Evolutionary conservation across 2,329 filamentous ascomycete species (phyloP), one percentile per base, ranked within the genome.

Genomic region (Sporothrix pseudoabietina): DNA sequence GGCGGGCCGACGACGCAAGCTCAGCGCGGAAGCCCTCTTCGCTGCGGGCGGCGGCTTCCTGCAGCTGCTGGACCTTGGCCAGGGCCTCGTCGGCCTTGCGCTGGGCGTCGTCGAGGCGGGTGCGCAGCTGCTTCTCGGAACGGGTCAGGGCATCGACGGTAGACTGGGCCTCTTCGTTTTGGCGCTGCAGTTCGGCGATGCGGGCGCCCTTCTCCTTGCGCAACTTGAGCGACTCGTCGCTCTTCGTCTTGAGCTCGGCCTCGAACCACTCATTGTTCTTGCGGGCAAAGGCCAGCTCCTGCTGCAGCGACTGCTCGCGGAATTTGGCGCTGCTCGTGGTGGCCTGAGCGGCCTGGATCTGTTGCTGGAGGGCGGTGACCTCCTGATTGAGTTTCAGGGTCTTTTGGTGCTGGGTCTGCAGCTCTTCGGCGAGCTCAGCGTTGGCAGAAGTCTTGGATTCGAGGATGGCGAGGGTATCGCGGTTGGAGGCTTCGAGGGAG

Each of bases 211-310:
- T 98, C 80, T 99, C 96, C 80, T 97, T 98, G 76, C 96, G 90
- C 82, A 92, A 95, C 79, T 94, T 97, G 77, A 95, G 88, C 66
- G 94, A 90, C 80, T 99, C 96, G 9, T 91, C 89, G 75, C 89
- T 91, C 83, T 97, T 97, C 0, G 93, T 94, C 84, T 97, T 95
- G 30, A 98, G 87, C 81, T 99, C 96, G 57, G 87, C 90, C 79
- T 98, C 94, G 72, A 96, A 91, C 92, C 94, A 99, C 78, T 98
- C 95, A 76, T 93, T 93, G 83, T 94, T 97, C 78, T 92, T 92
- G 80, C 94, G 94, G 22, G 95, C 89, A 72, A 97, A 86, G 57
- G 97, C 94, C 49, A 98, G 87, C 81, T 98, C 94, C 81, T 98
- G 94, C 81, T 96, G 91, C 14, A 98, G 85, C 41, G 90, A 92